phyloP scores from a whole-genome alignment of 169 alveolate species.

The Plasmodium inui region DNA sequence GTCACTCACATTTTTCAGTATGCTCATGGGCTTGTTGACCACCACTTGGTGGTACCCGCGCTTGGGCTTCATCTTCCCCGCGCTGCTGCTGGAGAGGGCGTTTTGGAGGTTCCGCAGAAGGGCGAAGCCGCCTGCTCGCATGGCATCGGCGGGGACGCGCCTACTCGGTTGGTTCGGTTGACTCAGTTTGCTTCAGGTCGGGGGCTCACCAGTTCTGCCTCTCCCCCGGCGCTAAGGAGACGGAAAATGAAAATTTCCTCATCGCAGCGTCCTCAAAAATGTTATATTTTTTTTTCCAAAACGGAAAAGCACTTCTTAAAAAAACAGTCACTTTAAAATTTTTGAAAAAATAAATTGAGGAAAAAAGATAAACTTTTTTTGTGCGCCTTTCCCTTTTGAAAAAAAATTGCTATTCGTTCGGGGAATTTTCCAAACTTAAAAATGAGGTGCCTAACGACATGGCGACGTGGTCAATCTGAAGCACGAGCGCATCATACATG shows the following conservation, averaged over 20 bases:
- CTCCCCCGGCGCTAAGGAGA: background rate
- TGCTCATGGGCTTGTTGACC: background rate
- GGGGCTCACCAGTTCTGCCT: background rate
- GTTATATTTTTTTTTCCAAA: background rate
- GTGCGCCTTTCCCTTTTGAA: background rate
- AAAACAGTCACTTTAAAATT: background rate
- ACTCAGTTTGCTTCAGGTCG: background rate
- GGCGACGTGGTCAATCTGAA: background rate
- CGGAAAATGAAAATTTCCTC: background rate
- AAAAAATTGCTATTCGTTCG: background rate
- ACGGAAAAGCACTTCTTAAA: background rate
- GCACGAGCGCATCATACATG: background rate
- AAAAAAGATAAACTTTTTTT: background rate
- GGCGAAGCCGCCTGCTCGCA: background rate
- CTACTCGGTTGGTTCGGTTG: background rate
- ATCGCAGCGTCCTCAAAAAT: background rate
- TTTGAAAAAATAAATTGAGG: background rate
- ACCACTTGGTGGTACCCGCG: constrained; percentile 20
- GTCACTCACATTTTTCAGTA: constrained; percentile 42
- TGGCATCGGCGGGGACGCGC: background rate
- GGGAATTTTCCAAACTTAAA: background rate
- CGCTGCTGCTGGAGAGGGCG: background rate
- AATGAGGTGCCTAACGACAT: background rate
- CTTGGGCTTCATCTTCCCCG: constrained; percentile 8
- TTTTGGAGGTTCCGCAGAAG: background rate